A percentile compares a stretch with the other conserved stretches of the same genome.
Evolutionary conservation across 805 yeast genomes (phyloP).

Genomic region (Vanderwaltozyma tropicalis): DNA sequence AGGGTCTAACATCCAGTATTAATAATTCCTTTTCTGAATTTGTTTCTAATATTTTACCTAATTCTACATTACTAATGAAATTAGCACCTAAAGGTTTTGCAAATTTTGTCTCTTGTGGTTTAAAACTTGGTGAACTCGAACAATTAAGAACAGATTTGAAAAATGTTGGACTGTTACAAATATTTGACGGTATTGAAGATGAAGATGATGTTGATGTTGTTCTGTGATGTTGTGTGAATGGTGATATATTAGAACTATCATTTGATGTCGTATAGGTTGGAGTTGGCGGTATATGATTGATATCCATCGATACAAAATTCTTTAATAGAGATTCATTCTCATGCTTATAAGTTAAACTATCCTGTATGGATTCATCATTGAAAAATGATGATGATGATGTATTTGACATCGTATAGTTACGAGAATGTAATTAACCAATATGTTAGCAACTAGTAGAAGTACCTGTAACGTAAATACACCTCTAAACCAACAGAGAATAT

Average conservation of each 20-base stretch:
- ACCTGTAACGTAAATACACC: too few species aligned
- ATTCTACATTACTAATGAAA: conserved; percentile 14
- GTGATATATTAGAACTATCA: neutral
- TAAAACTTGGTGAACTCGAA: conserved; percentile 4
- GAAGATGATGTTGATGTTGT: neutral
- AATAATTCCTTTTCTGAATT: conserved; percentile 6
- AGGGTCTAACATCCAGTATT: conserved; percentile 61
- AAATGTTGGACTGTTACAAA: neutral
- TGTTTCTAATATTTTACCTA: conserved; percentile 8
- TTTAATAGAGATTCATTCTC: too few species aligned
- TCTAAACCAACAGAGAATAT: too few species aligned
- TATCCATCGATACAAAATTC: too few species aligned
- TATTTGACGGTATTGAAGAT: neutral
- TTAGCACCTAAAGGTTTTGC: conserved; percentile 15
- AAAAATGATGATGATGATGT: too few species aligned
- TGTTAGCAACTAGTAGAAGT: too few species aligned
- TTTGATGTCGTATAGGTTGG: too few species aligned
- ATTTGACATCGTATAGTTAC: too few species aligned
- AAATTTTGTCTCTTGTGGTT: conserved; percentile 18
- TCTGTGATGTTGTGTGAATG: neutral
- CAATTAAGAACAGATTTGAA: neutral
- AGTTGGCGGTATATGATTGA: too few species aligned
- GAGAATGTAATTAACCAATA: too few species aligned
- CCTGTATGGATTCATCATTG: too few species aligned
- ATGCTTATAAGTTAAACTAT: too few species aligned